phyloP scores from a whole-genome alignment of 75 land plant genomes.

The Adiantum capillusveneris region DNA sequence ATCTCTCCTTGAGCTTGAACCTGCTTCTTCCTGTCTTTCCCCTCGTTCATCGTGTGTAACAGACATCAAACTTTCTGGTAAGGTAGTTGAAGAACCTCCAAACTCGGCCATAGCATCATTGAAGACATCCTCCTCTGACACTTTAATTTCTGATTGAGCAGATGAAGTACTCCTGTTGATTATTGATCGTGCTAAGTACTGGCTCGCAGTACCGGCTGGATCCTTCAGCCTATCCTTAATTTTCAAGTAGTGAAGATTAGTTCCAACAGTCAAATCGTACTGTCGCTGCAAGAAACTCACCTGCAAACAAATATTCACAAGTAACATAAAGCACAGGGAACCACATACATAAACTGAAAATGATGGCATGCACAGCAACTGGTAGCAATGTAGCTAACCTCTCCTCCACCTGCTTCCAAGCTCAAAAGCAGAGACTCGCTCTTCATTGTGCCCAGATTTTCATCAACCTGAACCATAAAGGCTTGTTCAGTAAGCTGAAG shows the following conservation, averaged over 20 bases:
- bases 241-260: conserved; percentile 71
- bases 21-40: conserved; percentile 6
- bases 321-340: not conserved
- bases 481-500: no score
- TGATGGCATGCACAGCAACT: not conserved
- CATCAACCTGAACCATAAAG: no score
- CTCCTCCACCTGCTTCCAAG: conserved; percentile 77
- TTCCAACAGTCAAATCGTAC: conserved; percentile 51
- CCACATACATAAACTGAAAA: not conserved
- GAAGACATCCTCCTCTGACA: conserved; percentile 75
- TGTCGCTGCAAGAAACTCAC: conserved; percentile 49
- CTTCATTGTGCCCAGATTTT: conserved; percentile 7
- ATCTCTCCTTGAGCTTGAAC: not conserved
- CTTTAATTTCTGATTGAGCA: not conserved
- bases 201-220: conserved; percentile 23
- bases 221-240: conserved; percentile 88
- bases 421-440: conserved; percentile 60
- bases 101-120: conserved; percentile 90
- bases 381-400: conserved; percentile 56
- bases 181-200: conserved; percentile 72
- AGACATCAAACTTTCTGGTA: not conserved
- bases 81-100: conserved; percentile 14
- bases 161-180: conserved; percentile 17
- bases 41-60: not conserved
- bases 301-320: conserved; percentile 28